A percentile compares a stretch with the other conserved stretches of the same genome.
Conservation (phyloP, 768 basidiomycete species). For the Podaxis sp. region DNA sequence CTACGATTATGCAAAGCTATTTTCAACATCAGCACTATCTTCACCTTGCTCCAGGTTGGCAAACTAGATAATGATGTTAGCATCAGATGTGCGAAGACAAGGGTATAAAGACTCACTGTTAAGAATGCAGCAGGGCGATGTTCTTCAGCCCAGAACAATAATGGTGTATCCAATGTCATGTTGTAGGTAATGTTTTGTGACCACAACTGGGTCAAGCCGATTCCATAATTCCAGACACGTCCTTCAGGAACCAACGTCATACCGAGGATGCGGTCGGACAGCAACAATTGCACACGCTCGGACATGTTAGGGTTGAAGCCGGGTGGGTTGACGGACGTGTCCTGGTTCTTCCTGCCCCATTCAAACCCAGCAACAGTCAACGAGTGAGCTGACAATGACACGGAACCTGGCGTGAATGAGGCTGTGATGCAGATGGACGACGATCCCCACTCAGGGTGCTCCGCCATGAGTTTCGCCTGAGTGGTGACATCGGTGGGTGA, state of each 20-base stretch:
- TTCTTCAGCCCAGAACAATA: constrained; percentile 94
- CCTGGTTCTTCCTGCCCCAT: constrained; percentile 94
- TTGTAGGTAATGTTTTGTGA: constrained; percentile 76
- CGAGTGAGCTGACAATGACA: constrained; percentile 91
- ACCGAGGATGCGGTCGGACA: constrained; percentile 94
- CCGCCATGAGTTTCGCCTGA: constrained; percentile 96
- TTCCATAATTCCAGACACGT: constrained; percentile 95
- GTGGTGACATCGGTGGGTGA: constrained; percentile 92
- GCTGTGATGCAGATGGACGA: constrained; percentile 91
- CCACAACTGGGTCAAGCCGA: constrained; percentile 92
- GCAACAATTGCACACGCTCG: constrained; percentile 86
- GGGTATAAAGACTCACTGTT: constrained; percentile 52
- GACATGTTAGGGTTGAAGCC: constrained; percentile 99
- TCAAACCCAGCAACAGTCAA: constrained; percentile 92
- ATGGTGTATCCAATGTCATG: constrained; percentile 88
- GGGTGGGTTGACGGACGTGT: constrained; percentile 80
- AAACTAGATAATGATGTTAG: constrained; percentile 50
- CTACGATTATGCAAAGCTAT: constrained; percentile 74
- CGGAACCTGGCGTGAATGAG: constrained; percentile 97
- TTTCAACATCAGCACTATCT: constrained; percentile 94
- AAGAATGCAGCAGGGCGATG: constrained; percentile 94
- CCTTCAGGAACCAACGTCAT: constrained; percentile 96
- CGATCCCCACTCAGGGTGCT: constrained; percentile 93
- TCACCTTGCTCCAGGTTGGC: constrained; percentile 88
- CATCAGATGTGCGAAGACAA: neutral